Evolutionary conservation across 257 asterid species (phyloP).

Genomic region (Phtheirospermum japonicum): DNA sequence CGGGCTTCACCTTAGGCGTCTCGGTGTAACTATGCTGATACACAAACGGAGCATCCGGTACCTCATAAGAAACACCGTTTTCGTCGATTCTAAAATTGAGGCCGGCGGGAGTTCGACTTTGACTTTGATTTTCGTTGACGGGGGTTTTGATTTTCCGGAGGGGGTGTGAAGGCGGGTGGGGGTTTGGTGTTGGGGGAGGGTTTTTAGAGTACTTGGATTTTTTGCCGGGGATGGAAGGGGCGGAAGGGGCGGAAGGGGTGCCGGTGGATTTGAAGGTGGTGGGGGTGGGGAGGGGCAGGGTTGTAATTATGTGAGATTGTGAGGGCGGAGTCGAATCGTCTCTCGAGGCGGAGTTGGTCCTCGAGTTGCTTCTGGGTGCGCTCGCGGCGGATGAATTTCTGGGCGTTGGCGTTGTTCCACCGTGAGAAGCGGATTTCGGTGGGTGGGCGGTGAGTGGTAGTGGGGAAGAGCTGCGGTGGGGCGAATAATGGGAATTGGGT

Average conservation of each 20-base stretch:
- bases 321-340: conserved; percentile 72
- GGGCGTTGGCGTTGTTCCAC: conserved; percentile 98
- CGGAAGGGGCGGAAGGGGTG: conserved; percentile 84
- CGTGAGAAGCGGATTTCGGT: conserved; percentile 84
- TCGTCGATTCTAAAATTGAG: conserved; percentile 61
- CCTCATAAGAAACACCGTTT: conserved; percentile 65
- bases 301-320: conserved; percentile 60
- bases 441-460: conserved; percentile 42
- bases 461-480: conserved; percentile 52
- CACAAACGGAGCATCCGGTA: conserved; percentile 79
- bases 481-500: conserved; percentile 67
- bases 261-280: conserved; percentile 68
- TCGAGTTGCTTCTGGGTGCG: conserved; percentile 70
- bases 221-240: conserved; percentile 82
- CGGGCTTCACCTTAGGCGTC: conserved; percentile 82
- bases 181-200: conserved; percentile 11
- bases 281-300: conserved; percentile 78
- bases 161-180: conserved; percentile 61
- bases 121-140: conserved; percentile 18
- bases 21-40: conserved; percentile 97
- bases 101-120: conserved; percentile 8
- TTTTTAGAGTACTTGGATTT: conserved; percentile 68
- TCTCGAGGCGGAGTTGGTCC: conserved; percentile 68
- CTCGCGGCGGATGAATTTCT: conserved; percentile 56
- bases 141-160: conserved; percentile 37